These are phyloP conservation scores for Papiliotrema laurentii DNA, from an alignment of 1,284 basidiomycete species.

Conservation along the genomic window DNA sequence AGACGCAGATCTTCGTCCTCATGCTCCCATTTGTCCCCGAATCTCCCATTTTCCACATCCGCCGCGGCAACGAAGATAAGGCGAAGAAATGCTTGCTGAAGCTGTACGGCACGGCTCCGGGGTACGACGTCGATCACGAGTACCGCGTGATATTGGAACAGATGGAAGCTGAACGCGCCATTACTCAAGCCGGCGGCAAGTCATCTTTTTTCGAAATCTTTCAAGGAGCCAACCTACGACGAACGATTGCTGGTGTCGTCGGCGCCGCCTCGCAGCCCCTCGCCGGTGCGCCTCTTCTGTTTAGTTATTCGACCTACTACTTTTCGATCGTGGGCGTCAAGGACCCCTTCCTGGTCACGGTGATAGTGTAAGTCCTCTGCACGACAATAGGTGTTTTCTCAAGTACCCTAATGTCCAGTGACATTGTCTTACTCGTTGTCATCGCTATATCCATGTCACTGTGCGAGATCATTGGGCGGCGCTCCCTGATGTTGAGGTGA, in stretches of 20 bases:
- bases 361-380: conserved; percentile 4
- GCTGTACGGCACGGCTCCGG: neutral
- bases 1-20: conserved; percentile 4
- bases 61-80: conserved; percentile 1
- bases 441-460: neutral
- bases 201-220: conserved; percentile 9
- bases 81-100: neutral
- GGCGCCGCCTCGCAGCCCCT: conserved; percentile 6
- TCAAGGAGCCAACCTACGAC: conserved; percentile 8
- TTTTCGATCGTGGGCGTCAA: conserved; percentile 11
- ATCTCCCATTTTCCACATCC: conserved; percentile 8
- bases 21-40: conserved; percentile 9
- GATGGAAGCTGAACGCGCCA: conserved; percentile 3
- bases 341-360: conserved; percentile 13
- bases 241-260: conserved; percentile 9
- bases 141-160: conserved; percentile 5
- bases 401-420: neutral
- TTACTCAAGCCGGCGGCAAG: neutral
- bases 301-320: conserved; percentile 11
- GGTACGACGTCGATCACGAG: neutral
- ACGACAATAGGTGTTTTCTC: no score
- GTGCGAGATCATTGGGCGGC: neutral
- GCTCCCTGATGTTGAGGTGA: conserved; percentile 1
- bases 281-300: conserved; percentile 12
- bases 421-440: neutral